A percentile compares a stretch with the other conserved stretches of the same genome.
Conservation (phyloP, 2,329 filamentous ascomycete species). For the Ophiostoma novo-ulmi region DNA sequence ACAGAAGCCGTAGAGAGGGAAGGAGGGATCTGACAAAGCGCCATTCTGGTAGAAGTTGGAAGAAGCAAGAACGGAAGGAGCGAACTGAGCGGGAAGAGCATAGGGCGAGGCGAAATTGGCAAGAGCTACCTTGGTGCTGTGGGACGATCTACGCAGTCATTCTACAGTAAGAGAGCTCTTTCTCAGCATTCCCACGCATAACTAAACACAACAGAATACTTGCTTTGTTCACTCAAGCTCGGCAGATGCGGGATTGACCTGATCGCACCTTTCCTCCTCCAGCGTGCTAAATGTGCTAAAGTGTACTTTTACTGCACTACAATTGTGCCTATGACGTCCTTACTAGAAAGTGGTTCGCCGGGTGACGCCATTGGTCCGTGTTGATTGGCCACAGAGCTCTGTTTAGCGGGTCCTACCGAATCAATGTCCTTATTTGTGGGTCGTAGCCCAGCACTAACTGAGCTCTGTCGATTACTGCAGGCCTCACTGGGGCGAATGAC, state of each 20-base stretch:
- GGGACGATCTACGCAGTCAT: background rate
- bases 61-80: constrained; percentile 10
- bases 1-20: background rate
- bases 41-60: background rate
- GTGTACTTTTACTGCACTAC: constrained; percentile 7
- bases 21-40: constrained; percentile 17
- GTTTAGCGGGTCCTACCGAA: background rate
- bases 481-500: constrained; percentile 9
- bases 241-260: constrained; percentile 20
- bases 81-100: background rate
- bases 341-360: constrained; percentile 6
- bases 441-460: background rate
- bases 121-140: background rate
- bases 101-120: background rate
- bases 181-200: too few relatives aligned
- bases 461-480: constrained; percentile 12
- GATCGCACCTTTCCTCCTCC: constrained; percentile 6
- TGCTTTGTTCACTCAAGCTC: constrained; percentile 14
- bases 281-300: background rate
- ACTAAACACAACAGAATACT: background rate
- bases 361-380: constrained; percentile 9
- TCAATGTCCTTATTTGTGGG: constrained; percentile 12
- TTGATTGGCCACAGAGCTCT: background rate
- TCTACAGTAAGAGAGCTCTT: constrained; percentile 1
- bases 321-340: constrained; percentile 8